Evolutionary conservation across 495 filamentous ascomycete species (phyloP).

Genomic region (Lentithecium fluviatile): DNA sequence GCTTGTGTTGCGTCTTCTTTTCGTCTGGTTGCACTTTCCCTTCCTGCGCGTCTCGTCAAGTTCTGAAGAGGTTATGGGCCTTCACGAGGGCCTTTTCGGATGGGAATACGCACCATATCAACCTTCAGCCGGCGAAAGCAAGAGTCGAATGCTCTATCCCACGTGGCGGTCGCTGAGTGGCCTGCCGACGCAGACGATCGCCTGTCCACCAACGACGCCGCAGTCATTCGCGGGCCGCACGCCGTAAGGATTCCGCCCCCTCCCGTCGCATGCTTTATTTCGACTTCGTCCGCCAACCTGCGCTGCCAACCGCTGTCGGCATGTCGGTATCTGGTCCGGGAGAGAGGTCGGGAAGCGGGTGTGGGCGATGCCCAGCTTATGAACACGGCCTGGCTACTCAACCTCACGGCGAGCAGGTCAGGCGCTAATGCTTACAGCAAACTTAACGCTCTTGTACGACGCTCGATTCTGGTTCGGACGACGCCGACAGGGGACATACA

Average conservation of each 20-base stretch:
- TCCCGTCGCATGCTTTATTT: constrained; percentile 7
- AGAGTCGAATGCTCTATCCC: constrained; percentile 21
- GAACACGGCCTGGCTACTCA: constrained; percentile 8
- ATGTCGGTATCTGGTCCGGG: neutral
- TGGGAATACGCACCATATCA: constrained; percentile 31
- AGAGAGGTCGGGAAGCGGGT: constrained; percentile 12
- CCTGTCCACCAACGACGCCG: constrained; percentile 9
- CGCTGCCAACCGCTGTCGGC: constrained; percentile 3
- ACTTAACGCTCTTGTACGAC: constrained; percentile 32
- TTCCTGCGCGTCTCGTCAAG: constrained; percentile 10
- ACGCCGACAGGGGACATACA: constrained; percentile 19
- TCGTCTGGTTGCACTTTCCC: constrained; percentile 15
- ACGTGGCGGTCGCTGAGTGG: constrained; percentile 40
- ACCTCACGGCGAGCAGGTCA: constrained; percentile 25
- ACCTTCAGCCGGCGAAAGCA: constrained; percentile 21
- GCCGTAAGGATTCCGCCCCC: constrained; percentile 26
- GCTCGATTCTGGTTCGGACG: constrained; percentile 8
- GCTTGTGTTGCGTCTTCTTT: constrained; percentile 23
- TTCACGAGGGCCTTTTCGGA: neutral
- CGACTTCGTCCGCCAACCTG: constrained; percentile 1
- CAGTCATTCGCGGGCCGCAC: constrained; percentile 18
- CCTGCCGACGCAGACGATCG: constrained; percentile 34
- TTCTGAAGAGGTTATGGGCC: constrained; percentile 16
- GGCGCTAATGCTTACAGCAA: constrained; percentile 23
- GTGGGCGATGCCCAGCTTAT: constrained; percentile 22